A percentile compares a stretch with the other conserved stretches of the same genome.
phyloP scores from a whole-genome alignment of 2,329 filamentous ascomycete species.

The Botrytis deweyae region DNA sequence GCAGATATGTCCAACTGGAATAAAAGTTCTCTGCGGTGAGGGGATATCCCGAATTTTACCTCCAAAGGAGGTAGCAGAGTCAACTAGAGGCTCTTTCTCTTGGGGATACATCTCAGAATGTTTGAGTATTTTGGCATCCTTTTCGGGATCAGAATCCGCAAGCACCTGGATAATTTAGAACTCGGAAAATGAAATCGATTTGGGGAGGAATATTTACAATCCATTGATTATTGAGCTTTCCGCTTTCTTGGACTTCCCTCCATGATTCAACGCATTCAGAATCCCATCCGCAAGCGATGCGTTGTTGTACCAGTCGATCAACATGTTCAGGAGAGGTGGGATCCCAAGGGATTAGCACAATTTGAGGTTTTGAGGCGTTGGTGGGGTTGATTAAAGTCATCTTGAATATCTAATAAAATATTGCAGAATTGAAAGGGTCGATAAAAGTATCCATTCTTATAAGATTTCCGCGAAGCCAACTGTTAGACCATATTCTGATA shows the following conservation, averaged over 20 bases:
- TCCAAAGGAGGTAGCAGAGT: constrained; percentile 28
- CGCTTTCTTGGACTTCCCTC: constrained; percentile 26
- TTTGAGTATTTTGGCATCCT: constrained; percentile 25
- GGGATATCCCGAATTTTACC: constrained; percentile 27
- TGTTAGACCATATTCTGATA: not conserved
- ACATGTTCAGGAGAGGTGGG: constrained; percentile 43
- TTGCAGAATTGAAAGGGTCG: constrained; percentile 4
- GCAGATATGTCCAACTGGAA: constrained; percentile 35
- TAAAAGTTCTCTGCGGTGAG: constrained; percentile 24
- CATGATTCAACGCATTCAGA: constrained; percentile 40
- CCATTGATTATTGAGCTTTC: constrained; percentile 33
- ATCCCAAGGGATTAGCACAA: constrained; percentile 48
- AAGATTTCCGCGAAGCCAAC: not conserved
- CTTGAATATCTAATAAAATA: not conserved
- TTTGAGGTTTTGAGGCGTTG: constrained; percentile 25
- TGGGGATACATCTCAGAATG: constrained; percentile 28
- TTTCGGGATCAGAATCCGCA: constrained; percentile 25
- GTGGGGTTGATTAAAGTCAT: not conserved
- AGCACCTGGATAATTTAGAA: constrained; percentile 27
- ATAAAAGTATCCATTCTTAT: not conserved
- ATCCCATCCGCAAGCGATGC: constrained; percentile 49
- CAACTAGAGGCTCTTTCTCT: constrained; percentile 27
- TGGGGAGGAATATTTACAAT: constrained; percentile 25
- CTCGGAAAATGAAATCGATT: not conserved
- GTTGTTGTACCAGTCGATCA: constrained; percentile 45